These are phyloP conservation scores for Yueomyces sinensis DNA, from an alignment of 805 yeast species.

Conservation along the genomic window DNA sequence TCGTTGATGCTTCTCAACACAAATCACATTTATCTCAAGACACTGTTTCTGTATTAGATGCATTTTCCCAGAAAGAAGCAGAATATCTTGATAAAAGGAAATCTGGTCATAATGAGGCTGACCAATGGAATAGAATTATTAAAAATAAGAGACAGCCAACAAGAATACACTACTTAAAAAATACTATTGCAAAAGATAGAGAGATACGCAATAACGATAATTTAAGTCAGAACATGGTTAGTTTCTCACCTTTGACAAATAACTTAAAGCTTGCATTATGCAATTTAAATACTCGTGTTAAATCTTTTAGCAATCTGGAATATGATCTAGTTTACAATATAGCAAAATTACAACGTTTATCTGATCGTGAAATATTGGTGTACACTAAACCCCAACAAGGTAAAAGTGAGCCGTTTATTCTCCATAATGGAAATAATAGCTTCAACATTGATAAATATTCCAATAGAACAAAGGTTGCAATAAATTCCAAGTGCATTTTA, in stretches of 20 bases:
- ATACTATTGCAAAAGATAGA: neutral
- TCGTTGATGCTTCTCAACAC: no score
- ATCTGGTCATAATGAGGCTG: no score
- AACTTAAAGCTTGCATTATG: neutral
- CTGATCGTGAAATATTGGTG: neutral
- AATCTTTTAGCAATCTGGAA: neutral
- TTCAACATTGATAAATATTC: neutral
- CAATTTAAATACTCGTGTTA: neutral
- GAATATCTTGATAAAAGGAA: no score
- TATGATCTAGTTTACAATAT: neutral
- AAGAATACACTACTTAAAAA: neutral
- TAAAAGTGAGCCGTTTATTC: neutral
- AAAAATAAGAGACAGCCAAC: neutral
- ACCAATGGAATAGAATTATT: no score
- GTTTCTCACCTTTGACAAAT: neutral
- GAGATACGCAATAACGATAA: neutral
- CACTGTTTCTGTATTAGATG: no score
- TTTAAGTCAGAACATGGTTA: no score
- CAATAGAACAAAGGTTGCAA: slow-evolving; percentile 2
- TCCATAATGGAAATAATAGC: neutral
- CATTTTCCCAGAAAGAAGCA: no score
- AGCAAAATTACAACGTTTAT: no score
- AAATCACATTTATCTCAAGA: no score
- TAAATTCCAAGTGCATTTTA: slow-evolving; percentile 8
- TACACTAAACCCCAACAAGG: no score